Evolutionary conservation across 2,329 filamentous ascomycete species (phyloP).

Genomic region (Fusarium neocosmosporiellum): DNA sequence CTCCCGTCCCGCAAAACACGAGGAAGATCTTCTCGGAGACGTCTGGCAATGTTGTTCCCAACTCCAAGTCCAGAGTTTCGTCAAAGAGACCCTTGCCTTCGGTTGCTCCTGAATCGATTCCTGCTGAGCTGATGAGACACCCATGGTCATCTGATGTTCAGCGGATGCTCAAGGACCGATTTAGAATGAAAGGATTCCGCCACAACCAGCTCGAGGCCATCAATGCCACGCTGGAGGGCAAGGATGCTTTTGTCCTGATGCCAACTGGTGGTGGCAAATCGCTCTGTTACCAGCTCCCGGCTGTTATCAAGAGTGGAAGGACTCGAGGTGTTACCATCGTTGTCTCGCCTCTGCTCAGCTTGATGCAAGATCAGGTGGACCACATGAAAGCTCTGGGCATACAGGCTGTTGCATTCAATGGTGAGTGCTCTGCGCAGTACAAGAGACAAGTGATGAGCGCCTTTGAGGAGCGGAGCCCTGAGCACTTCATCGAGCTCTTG

Average conservation of each 20-base stretch:
- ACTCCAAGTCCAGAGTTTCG: slow-evolving; percentile 47
- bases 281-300: slow-evolving; percentile 94
- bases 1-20: slow-evolving; percentile 31
- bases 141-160: slow-evolving; percentile 91
- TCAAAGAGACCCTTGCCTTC: slow-evolving; percentile 48
- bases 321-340: slow-evolving; percentile 92
- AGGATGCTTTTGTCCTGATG: slow-evolving; percentile 97
- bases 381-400: slow-evolving; percentile 82
- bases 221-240: slow-evolving; percentile 87
- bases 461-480: slow-evolving; percentile 72
- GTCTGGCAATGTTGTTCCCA: slow-evolving; percentile 57
- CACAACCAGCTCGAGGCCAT: slow-evolving; percentile 95
- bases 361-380: slow-evolving; percentile 97
- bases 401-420: slow-evolving; percentile 83
- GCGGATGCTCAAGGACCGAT: slow-evolving; percentile 81
- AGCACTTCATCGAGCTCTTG: slow-evolving; percentile 84
- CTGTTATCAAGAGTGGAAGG: slow-evolving; percentile 82
- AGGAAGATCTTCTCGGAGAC: slow-evolving; percentile 59
- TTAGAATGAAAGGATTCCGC: slow-evolving; percentile 87
- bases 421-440: slow-evolving; percentile 73
- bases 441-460: slow-evolving; percentile 74
- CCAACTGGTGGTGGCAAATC: slow-evolving; percentile 98
- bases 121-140: slow-evolving; percentile 69
- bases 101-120: slow-evolving; percentile 49
- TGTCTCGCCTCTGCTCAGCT: slow-evolving; percentile 90